A percentile compares a stretch with the other conserved stretches of the same genome.
These are phyloP conservation scores for Botrytis galanthina DNA, from an alignment of 2,329 filamentous ascomycete species.

Conservation along the genomic window DNA sequence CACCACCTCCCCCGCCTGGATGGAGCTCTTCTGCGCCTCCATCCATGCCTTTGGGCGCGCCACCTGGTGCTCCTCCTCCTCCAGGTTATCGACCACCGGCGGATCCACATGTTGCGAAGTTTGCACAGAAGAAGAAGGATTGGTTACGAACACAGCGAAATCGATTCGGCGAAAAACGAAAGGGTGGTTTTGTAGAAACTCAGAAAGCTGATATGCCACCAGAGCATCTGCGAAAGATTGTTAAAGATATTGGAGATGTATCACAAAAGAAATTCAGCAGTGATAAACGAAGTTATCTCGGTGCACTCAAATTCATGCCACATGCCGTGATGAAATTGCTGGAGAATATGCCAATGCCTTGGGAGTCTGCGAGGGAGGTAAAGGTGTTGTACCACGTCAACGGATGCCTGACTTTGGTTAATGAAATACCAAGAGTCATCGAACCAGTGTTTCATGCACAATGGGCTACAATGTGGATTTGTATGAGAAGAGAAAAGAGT, in stretches of 20 bases:
- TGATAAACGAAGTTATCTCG: slow-evolving; percentile 96
- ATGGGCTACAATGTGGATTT: slow-evolving; percentile 99
- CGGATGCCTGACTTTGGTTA: slow-evolving; percentile 92
- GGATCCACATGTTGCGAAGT: slow-evolving; percentile 86
- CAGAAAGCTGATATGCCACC: slow-evolving; percentile 99
- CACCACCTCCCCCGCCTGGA: slow-evolving; percentile 67
- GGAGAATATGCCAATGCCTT: slow-evolving; percentile 99
- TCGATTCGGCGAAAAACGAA: slow-evolving; percentile 94
- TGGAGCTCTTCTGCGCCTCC: slow-evolving; percentile 55
- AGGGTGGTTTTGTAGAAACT: slow-evolving; percentile 93
- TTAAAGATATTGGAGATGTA: slow-evolving; percentile 97
- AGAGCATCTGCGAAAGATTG: slow-evolving; percentile 96
- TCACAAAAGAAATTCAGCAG: slow-evolving; percentile 99
- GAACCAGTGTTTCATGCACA: slow-evolving; percentile 97
- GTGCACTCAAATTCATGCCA: slow-evolving; percentile 98
- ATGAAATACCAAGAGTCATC: slow-evolving; percentile 94
- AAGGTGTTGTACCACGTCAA: slow-evolving; percentile 99
- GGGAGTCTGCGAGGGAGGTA: slow-evolving; percentile 94
- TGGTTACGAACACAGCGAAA: slow-evolving; percentile 91
- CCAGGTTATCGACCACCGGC: slow-evolving; percentile 79
- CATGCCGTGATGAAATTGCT: slow-evolving; percentile 95
- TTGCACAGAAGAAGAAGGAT: slow-evolving; percentile 98
- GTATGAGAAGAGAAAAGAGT: slow-evolving; percentile 97
- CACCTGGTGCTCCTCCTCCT: slow-evolving; percentile 64
- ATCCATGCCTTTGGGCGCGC: slow-evolving; percentile 48